These are phyloP conservation scores for Microstroma glucosiphilum DNA, from an alignment of 1,284 basidiomycete genomes.

Conservation along the genomic window DNA sequence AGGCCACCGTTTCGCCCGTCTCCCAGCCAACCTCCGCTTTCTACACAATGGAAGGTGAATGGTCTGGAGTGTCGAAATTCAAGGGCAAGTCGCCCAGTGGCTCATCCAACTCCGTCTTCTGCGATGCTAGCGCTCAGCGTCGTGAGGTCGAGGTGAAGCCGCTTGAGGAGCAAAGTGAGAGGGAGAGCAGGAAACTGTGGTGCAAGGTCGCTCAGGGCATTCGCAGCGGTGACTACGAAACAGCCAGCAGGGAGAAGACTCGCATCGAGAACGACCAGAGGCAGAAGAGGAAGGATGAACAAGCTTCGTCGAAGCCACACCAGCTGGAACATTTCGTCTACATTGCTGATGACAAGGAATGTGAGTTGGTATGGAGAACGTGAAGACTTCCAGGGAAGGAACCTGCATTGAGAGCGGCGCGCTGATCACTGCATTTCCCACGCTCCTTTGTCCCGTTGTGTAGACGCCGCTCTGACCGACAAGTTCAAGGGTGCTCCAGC, in stretches of 20 bases:
- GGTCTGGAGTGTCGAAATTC: slow-evolving; percentile 66
- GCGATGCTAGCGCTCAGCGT: slow-evolving; percentile 55
- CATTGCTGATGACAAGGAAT: slow-evolving; percentile 50
- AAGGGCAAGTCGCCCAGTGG: slow-evolving; percentile 32
- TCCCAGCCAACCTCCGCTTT: slow-evolving; percentile 52
- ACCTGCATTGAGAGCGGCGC: background rate
- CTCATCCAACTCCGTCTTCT: slow-evolving; percentile 53
- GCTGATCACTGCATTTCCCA: background rate
- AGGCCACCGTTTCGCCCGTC: slow-evolving; percentile 64
- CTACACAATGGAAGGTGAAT: slow-evolving; percentile 75
- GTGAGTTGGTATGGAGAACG: slow-evolving; percentile 14
- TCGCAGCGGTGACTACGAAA: slow-evolving; percentile 79
- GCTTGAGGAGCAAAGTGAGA: slow-evolving; percentile 66
- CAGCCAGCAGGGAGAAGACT: slow-evolving; percentile 81
- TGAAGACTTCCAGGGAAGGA: background rate
- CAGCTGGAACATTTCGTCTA: slow-evolving; percentile 51
- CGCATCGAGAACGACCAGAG: slow-evolving; percentile 94
- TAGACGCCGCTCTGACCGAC: slow-evolving; percentile 28
- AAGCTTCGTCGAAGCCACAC: slow-evolving; percentile 67
- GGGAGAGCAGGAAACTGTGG: slow-evolving; percentile 85
- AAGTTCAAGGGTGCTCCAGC: slow-evolving; percentile 37
- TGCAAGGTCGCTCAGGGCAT: slow-evolving; percentile 82
- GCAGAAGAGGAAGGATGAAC: slow-evolving; percentile 78
- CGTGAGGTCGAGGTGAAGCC: slow-evolving; percentile 67
- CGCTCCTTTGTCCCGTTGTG: background rate